These are phyloP conservation scores for Phragmites australis DNA, from an alignment of 176 grass and related monocot genomes.

Conservation along the genomic window DNA sequence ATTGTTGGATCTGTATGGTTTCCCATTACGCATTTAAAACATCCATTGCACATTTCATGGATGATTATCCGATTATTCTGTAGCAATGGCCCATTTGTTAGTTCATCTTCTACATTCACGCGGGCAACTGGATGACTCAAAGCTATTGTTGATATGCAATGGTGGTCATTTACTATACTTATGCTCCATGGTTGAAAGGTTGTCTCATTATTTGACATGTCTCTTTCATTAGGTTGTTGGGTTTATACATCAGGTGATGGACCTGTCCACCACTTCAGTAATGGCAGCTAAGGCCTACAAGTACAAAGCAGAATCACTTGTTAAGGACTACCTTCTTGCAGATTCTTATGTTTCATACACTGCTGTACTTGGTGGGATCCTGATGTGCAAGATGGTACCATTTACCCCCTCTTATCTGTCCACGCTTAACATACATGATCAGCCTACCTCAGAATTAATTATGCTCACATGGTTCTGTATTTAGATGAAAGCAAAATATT, in stretches of 20 bases:
- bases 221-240: constrained; percentile 32
- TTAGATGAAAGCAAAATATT: constrained; percentile 5
- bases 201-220: constrained; percentile 27
- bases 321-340: constrained; percentile 90
- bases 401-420: constrained; percentile 19
- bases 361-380: constrained; percentile 75
- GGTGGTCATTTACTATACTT: constrained; percentile 27
- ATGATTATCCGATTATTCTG: constrained; percentile 27
- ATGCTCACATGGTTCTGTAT: constrained; percentile 27
- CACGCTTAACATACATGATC: constrained; percentile 14
- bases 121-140: not conserved
- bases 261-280: constrained; percentile 47
- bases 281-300: constrained; percentile 71
- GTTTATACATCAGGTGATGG: constrained; percentile 36
- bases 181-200: constrained; percentile 17
- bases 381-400: constrained; percentile 95
- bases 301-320: constrained; percentile 69
- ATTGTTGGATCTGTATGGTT: constrained; percentile 38
- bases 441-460: constrained; percentile 4
- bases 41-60: constrained; percentile 3
- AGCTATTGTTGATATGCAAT: constrained; percentile 6
- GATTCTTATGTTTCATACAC: constrained; percentile 77
- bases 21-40: constrained; percentile 33
- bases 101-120: constrained; percentile 23
- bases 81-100: constrained; percentile 28